Evolutionary conservation across 1,284 basidiomycete genomes (phyloP).

Genomic region (Rhizoctonia solani): DNA sequence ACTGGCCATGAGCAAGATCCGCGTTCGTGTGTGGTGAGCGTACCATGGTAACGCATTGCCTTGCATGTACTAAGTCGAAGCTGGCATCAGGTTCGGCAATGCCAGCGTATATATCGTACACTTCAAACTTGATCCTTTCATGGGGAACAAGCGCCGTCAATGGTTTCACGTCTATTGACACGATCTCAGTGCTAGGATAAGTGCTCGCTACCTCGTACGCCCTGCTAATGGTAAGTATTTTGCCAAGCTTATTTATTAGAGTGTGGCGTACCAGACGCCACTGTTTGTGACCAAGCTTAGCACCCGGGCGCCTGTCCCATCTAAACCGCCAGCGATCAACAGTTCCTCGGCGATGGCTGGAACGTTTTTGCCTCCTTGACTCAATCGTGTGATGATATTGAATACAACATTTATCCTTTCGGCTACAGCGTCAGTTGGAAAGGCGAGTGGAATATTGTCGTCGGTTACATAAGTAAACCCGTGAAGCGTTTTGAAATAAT

Average conservation of each 20-base stretch:
- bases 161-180: conserved; percentile 17
- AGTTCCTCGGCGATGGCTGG: not conserved
- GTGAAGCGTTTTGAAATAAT: conserved; percentile 2
- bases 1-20: too few species aligned
- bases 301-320: not conserved
- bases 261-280: not conserved
- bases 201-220: conserved; percentile 13
- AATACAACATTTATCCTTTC: not conserved
- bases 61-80: conserved; percentile 20
- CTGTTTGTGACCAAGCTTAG: conserved; percentile 8
- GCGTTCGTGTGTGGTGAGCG: too few species aligned
- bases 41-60: not conserved
- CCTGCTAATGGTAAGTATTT: not conserved
- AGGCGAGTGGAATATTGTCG: conserved; percentile 20
- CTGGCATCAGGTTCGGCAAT: conserved; percentile 6
- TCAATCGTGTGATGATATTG: not conserved
- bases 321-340: not conserved
- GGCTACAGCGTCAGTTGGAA: not conserved
- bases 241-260: not conserved
- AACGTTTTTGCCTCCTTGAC: conserved; percentile 1
- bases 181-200: not conserved
- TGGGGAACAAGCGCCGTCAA: conserved; percentile 1
- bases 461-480: conserved; percentile 4
- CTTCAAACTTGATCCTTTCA: conserved; percentile 6
- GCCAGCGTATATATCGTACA: conserved; percentile 16